Evolutionary conservation across 805 yeast genomes (phyloP), one percentile per base, ranked within the genome.

Genomic region (Barnettozyma salicaria): DNA sequence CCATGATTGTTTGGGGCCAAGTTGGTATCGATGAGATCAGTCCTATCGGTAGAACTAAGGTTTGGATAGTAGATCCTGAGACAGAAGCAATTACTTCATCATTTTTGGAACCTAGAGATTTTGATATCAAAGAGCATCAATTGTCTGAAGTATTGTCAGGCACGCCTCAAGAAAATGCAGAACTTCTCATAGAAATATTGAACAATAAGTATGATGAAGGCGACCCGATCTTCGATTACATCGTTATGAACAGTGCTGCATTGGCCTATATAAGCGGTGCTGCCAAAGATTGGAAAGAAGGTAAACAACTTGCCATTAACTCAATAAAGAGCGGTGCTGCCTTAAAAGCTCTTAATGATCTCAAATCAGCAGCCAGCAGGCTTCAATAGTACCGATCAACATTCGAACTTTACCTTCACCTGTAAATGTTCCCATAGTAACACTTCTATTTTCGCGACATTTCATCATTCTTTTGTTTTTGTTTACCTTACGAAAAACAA

Each of bases 1-100:
- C 95, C 1, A 74, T 89, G 76, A 83, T 92, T 16, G 99, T 92
- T 14, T 90, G 84, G 77, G 99, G 99, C 10, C 79, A 79, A 36
- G 76, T 84, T 33, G 96, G 96, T 0, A 65, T 92, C 21, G 99
- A 92, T 56, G 98, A 92, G 63, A 83, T 92, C 24, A 81, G 96
- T 2, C 96, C 97, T 3, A 75, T 80, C 21, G 97, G 97, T 0
- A 60, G 65, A 37, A 81, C 96, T 3, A 74, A 75, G 39, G 76
- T 80, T 43, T 92, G 99, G 99, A 65, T 70, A 36, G 73, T 81
- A 2, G 67, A 65, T 35, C 63, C 69, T 25, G 51, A 55, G 11
- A 55, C 65, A 2, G 74, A 70, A 0, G 52, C 58, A 17, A 64
- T 75, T 19, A 59, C 67, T 7, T 60, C 60, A 14, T 68, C 68